Evolutionary conservation across 2,329 filamentous ascomycete species (phyloP), one percentile per base, ranked within the genome.

Genomic region (Zymoseptoria pseudotritici): DNA sequence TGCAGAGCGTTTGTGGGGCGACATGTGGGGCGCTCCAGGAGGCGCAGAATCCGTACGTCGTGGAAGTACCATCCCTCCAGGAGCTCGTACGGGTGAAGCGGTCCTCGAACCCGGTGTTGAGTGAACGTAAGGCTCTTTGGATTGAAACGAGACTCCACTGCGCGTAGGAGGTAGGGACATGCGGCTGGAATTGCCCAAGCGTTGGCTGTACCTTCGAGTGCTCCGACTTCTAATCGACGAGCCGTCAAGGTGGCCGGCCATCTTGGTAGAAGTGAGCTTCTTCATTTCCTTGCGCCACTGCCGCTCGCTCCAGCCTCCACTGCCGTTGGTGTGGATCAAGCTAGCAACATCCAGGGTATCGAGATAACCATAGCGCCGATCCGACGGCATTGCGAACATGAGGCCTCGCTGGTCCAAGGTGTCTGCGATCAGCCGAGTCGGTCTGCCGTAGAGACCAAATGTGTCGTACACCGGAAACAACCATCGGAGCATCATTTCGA

Each of bases 301-400:
- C 22, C 86, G 82, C 75, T 97, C 94, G 52, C 80, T 86, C 91
- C 92, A 97, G 22, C 76, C 79, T 20, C 83, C 77, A 73, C 88
- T 96, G 20, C 89, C 90, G 2, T 91, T 83, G 2, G 87, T 87
- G 63, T 89, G 82, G 62, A 99, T 91, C 50, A 97, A 78, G 57
- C 83, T 82, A 3, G 87, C 86, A 17, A 97, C 90, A 71, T 99
- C 94, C 58, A 92, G 76, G 42, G 91, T 86, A 70, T 97, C 94
- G 24, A 99, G 77, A 70, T 97, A 97, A 0, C 93, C 92, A 69
- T 96, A 96, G 65, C 89, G 84, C 57, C 87, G 86, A 67, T 94
- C 86, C 67, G 89, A 90, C 0, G 94, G 93, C 87, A 99, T 95
- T 5, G 92, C 94, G 74, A 97, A 99, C 94, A 99, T 99, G 65